A percentile compares a stretch with the other conserved stretches of the same genome.
These are phyloP conservation scores for Cinchona pubescens DNA, from an alignment of 257 asterid genomes.

Conservation along the genomic window DNA sequence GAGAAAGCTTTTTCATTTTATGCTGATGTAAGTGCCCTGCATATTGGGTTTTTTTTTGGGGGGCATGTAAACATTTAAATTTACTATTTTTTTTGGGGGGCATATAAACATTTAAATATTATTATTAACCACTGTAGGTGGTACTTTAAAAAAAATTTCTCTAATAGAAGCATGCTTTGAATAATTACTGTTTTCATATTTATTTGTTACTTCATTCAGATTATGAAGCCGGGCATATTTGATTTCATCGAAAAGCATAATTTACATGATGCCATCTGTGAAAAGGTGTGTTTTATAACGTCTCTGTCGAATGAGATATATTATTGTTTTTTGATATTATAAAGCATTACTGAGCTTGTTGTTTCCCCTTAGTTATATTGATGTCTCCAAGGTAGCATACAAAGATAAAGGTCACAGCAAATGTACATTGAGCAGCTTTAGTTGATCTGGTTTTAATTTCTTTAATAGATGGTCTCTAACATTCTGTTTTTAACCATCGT, in stretches of 20 bases:
- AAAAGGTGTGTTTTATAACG: constrained; percentile 55
- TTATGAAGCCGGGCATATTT: constrained; percentile 78
- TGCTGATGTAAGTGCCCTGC: constrained; percentile 80
- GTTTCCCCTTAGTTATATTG: background rate
- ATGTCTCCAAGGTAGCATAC: background rate
- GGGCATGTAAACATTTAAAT: background rate
- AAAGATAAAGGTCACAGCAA: background rate
- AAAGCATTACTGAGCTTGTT: background rate
- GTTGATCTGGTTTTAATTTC: background rate
- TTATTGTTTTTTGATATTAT: constrained; percentile 3
- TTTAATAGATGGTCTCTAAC: background rate
- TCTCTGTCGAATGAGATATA: background rate
- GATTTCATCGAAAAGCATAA: constrained; percentile 92
- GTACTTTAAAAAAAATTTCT: constrained; percentile 1
- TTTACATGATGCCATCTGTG: constrained; percentile 74
- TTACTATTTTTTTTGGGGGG: too few relatives aligned
- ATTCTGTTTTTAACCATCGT: background rate
- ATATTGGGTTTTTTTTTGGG: background rate
- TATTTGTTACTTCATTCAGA: constrained; percentile 45
- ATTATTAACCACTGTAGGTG: background rate
- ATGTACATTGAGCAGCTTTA: background rate
- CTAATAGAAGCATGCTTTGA: constrained; percentile 13
- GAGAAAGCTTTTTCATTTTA: constrained; percentile 86
- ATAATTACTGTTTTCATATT: constrained; percentile 11
- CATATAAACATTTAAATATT: background rate